A percentile compares a stretch with the other conserved stretches of the same genome.
Conservation (phyloP, 495 filamentous ascomycete genomes). For the Apodospora peruviana region DNA sequence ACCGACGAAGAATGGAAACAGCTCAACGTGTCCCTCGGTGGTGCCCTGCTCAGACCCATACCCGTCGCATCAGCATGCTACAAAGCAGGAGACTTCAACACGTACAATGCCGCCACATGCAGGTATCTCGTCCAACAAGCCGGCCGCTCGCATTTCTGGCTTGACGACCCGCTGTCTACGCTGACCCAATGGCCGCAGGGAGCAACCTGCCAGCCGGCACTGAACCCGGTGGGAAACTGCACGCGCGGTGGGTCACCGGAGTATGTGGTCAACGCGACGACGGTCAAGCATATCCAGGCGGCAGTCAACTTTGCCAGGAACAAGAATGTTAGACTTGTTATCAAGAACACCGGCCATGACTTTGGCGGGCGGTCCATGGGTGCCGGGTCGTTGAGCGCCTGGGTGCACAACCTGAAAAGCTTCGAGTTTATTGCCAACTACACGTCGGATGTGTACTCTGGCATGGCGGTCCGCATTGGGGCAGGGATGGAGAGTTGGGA, state of each 20-base stretch:
- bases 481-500: not conserved
- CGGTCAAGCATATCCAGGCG: constrained; percentile 49
- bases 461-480: not conserved
- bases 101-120: constrained; percentile 32
- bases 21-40: constrained; percentile 42
- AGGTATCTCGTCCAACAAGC: constrained; percentile 16
- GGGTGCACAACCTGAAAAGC: not conserved
- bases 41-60: constrained; percentile 41
- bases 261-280: constrained; percentile 56
- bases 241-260: constrained; percentile 51
- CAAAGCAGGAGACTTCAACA: constrained; percentile 38
- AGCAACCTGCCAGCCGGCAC: constrained; percentile 25
- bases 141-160: constrained; percentile 23
- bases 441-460: not conserved
- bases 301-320: constrained; percentile 61
- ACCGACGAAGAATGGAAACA: constrained; percentile 33
- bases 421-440: not conserved
- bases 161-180: constrained; percentile 30
- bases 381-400: constrained; percentile 51
- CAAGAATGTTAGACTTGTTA: constrained; percentile 49
- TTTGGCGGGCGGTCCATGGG: constrained; percentile 52
- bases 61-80: constrained; percentile 52
- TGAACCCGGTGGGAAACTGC: constrained; percentile 33
- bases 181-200: constrained; percentile 36
- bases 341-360: constrained; percentile 69